Conservation (phyloP, 1,284 basidiomycete genomes). For the Puccinia polysora region DNA sequence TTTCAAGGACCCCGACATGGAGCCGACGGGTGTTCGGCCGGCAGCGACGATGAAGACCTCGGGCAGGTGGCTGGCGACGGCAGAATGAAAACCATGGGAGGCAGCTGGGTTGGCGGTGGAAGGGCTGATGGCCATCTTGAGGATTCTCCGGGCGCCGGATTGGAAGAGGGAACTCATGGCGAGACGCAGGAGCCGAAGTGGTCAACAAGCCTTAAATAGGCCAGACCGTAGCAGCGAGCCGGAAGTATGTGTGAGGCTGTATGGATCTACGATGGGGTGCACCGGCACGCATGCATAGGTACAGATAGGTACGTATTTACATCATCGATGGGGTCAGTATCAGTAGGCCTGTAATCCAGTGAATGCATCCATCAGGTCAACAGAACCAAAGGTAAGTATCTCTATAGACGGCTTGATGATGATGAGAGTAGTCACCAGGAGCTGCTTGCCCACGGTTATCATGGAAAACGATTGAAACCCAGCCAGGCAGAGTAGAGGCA, state of each 20-base stretch:
- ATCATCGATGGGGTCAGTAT: too few species aligned
- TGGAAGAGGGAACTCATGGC: neutral
- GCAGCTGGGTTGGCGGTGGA: neutral
- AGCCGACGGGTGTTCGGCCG: constrained; percentile 88
- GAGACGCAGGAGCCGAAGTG: neutral
- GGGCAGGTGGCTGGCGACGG: constrained; percentile 5
- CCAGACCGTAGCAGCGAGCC: neutral
- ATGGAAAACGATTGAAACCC: too few species aligned
- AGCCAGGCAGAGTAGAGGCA: too few species aligned
- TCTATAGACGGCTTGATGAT: too few species aligned
- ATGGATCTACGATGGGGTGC: too few species aligned
- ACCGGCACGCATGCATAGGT: too few species aligned
- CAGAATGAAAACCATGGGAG: constrained; percentile 2
- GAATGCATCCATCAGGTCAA: too few species aligned
- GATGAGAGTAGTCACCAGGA: too few species aligned
- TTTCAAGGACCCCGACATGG: constrained; percentile 84
- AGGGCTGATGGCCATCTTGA: constrained; percentile 25
- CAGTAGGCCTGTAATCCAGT: too few species aligned
- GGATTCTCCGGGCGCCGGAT: neutral
- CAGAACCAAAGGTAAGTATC: too few species aligned
- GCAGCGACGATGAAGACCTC: constrained; percentile 92
- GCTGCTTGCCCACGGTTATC: too few species aligned
- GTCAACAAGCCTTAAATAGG: neutral
- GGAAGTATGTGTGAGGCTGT: constrained; percentile 20
- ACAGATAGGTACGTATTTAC: too few species aligned